These are phyloP conservation scores for Escovopsis weberi DNA, from an alignment of 2,329 filamentous ascomycete genomes.

Conservation along the genomic window DNA sequence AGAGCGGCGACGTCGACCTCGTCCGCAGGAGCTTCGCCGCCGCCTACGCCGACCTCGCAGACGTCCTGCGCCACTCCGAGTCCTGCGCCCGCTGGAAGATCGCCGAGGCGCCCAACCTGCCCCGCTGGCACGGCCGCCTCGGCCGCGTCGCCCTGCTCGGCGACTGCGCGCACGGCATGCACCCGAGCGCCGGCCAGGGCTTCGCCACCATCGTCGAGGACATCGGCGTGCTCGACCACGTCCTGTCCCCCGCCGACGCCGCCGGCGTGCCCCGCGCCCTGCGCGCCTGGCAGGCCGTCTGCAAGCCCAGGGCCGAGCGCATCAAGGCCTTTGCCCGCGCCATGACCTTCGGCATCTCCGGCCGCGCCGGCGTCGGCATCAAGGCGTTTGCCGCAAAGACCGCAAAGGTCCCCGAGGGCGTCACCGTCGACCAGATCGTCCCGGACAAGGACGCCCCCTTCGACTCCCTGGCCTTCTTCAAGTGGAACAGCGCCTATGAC, in stretches of 20 bases:
- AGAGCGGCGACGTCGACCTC: constrained; percentile 10
- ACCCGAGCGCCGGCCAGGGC: constrained; percentile 6
- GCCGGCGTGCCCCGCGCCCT: background rate
- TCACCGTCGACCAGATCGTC: background rate
- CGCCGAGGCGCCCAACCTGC: constrained; percentile 10
- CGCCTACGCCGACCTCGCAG: constrained; percentile 7
- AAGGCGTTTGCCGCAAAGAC: background rate
- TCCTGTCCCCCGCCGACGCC: background rate
- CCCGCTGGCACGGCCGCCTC: constrained; percentile 9
- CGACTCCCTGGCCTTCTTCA: constrained; percentile 4
- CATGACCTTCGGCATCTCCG: constrained; percentile 4
- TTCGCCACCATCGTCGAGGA: constrained; percentile 6
- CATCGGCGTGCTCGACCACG: constrained; percentile 3
- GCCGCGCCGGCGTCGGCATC: background rate
- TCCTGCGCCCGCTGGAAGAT: constrained; percentile 11
- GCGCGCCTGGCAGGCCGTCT: constrained; percentile 7
- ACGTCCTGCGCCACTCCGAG: constrained; percentile 4
- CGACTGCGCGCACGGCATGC: constrained; percentile 9
- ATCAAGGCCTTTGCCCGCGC: constrained; percentile 8
- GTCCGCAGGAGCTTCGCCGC: constrained; percentile 7
- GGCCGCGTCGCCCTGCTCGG: constrained; percentile 9
- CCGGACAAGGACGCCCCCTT: constrained; percentile 4
- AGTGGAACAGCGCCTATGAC: constrained; percentile 8
- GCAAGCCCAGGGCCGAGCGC: constrained; percentile 9
- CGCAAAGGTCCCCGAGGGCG: background rate